These are phyloP conservation scores for Cyamopsis tetragonoloba DNA, from an alignment of 306 rosid genomes.

Conservation along the genomic window DNA sequence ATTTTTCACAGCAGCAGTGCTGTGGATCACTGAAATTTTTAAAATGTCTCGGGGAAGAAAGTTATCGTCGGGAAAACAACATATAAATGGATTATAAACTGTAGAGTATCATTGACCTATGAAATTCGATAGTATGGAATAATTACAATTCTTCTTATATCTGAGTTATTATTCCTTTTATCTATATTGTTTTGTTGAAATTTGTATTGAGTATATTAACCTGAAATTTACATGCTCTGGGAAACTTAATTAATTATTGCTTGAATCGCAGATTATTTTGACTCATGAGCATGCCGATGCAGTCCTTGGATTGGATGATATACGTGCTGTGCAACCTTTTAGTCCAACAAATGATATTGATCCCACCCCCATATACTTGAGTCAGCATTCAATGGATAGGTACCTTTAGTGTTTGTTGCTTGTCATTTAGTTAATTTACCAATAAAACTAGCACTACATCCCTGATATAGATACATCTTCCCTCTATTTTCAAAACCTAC, in stretches of 20 bases:
- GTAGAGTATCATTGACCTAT: neutral
- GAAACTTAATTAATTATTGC: conserved; percentile 9
- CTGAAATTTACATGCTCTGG: conserved; percentile 3
- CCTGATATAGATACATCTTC: neutral
- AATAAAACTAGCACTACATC: neutral
- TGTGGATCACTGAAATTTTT: neutral
- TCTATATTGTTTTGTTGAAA: conserved; percentile 1
- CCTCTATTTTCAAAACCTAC: neutral
- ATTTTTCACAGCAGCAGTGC: neutral
- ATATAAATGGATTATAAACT: neutral
- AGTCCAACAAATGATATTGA: conserved; percentile 83
- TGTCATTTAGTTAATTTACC: neutral
- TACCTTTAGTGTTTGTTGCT: conserved; percentile 23
- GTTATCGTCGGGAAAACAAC: neutral
- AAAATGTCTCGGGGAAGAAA: neutral
- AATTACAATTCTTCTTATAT: neutral
- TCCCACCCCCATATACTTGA: conserved; percentile 78
- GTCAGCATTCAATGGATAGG: conserved; percentile 89
- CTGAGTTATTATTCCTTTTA: conserved; percentile 5
- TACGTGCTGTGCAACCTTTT: conserved; percentile 82
- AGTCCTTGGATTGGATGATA: conserved; percentile 96
- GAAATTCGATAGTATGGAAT: neutral
- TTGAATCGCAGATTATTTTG: conserved; percentile 74
- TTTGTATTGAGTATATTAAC: neutral
- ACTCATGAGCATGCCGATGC: conserved; percentile 99